phyloP scores from a whole-genome alignment of 179 eudicot genomes.

The Silene vulgaris region DNA sequence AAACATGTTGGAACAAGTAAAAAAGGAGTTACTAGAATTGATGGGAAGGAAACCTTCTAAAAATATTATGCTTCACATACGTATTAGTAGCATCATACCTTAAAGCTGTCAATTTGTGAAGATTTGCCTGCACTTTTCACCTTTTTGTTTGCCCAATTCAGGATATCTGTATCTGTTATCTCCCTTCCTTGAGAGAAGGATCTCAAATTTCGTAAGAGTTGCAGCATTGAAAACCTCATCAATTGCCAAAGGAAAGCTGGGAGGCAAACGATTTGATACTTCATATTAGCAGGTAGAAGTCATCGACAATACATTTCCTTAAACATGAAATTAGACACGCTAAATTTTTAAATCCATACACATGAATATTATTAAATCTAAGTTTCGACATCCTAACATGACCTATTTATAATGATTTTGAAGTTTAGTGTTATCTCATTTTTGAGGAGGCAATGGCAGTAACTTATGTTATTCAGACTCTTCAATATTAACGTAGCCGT shows the following conservation, averaged over 20 bases:
- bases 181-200: conserved; percentile 66
- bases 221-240: conserved; percentile 77
- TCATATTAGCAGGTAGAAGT: not conserved
- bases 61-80: not conserved
- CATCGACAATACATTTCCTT: not conserved
- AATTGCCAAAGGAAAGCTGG: conserved; percentile 81
- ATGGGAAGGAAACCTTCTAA: not conserved
- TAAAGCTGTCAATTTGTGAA: conserved; percentile 69
- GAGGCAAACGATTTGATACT: conserved; percentile 3
- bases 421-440: not conserved
- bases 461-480: too few species aligned
- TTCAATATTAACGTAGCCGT: too few species aligned
- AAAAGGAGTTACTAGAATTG: not conserved
- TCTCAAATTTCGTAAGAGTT: conserved; percentile 64
- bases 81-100: conserved; percentile 32
- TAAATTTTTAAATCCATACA: too few species aligned
- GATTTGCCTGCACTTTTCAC: conserved; percentile 54
- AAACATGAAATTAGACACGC: not conserved
- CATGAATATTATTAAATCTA: too few species aligned
- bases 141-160: conserved; percentile 73
- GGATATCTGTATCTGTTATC: conserved; percentile 59
- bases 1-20: not conserved
- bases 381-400: not conserved
- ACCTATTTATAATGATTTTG: not conserved
- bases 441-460: not conserved